A percentile compares a stretch with the other conserved stretches of the same genome.
Evolutionary conservation across 2,329 filamentous ascomycete genomes (phyloP).

Genomic region (Bisporella sp.): DNA sequence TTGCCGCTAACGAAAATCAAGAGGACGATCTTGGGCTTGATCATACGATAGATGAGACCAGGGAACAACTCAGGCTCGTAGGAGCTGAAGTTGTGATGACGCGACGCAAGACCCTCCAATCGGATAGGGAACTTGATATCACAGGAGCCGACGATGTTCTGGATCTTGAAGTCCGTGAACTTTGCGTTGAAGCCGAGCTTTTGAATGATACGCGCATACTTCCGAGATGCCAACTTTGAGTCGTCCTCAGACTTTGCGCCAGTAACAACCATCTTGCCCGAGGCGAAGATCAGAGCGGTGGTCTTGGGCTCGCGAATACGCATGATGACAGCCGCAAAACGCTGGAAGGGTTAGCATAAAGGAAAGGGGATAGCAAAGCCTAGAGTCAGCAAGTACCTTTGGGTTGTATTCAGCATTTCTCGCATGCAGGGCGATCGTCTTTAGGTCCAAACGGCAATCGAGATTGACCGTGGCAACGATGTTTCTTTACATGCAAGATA

Average conservation of each 20-base stretch:
- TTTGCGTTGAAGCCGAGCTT: slow-evolving; percentile 99
- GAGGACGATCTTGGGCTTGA: slow-evolving; percentile 98
- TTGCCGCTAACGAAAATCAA: slow-evolving; percentile 98
- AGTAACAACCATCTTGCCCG: slow-evolving; percentile 98
- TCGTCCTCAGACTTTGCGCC: slow-evolving; percentile 98
- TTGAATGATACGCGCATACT: slow-evolving; percentile 98
- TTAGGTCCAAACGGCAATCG: slow-evolving; percentile 93
- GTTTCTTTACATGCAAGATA: slow-evolving; percentile 65
- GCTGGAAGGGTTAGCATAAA: slow-evolving; percentile 48
- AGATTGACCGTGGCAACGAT: slow-evolving; percentile 98
- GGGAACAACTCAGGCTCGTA: slow-evolving; percentile 99
- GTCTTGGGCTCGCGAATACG: slow-evolving; percentile 99
- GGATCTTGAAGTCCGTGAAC: slow-evolving; percentile 99
- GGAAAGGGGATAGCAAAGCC: slow-evolving; percentile 35
- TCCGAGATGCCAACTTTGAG: slow-evolving; percentile 91
- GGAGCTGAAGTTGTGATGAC: slow-evolving; percentile 98
- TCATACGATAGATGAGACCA: slow-evolving; percentile 99
- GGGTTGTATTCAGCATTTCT: slow-evolving; percentile 98
- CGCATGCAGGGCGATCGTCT: slow-evolving; percentile 97
- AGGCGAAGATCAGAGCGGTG: slow-evolving; percentile 94
- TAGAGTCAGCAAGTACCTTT: slow-evolving; percentile 61
- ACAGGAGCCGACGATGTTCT: slow-evolving; percentile 98
- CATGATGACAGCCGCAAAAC: slow-evolving; percentile 99
- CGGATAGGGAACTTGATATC: slow-evolving; percentile 99
- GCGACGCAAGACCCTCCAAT: slow-evolving; percentile 87